Evolutionary conservation across 2,329 filamentous ascomycete genomes (phyloP).

Genomic region (Trichoderma gracile): DNA sequence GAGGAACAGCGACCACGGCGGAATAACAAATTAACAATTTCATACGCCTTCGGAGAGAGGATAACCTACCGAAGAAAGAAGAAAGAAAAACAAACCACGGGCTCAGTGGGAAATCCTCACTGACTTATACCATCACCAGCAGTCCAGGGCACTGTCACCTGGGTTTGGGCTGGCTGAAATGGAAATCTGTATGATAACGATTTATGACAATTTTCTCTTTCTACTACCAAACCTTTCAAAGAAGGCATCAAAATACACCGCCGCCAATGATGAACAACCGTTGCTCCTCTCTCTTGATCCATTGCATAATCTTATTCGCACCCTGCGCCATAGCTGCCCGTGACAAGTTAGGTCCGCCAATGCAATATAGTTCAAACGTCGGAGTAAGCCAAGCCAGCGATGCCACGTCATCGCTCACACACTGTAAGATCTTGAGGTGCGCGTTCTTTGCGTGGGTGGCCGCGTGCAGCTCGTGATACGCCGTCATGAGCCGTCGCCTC

Average conservation of each 20-base stretch:
- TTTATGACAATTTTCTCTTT: constrained; percentile 3
- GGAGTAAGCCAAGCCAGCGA: constrained; percentile 90
- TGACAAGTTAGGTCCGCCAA: constrained; percentile 74
- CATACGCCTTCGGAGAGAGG: not conserved
- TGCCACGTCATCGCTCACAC: constrained; percentile 70
- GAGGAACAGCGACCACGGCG: not conserved
- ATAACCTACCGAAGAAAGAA: not conserved
- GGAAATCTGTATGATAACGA: constrained; percentile 26
- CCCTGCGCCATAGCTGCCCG: constrained; percentile 72
- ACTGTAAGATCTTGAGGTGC: constrained; percentile 83
- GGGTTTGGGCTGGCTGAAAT: not conserved
- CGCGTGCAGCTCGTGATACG: constrained; percentile 84
- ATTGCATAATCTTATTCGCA: constrained; percentile 86
- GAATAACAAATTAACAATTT: not conserved
- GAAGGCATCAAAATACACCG: constrained; percentile 66
- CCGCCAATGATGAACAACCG: constrained; percentile 95
- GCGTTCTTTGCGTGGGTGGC: constrained; percentile 81
- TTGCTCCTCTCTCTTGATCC: constrained; percentile 90
- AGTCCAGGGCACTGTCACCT: not conserved
- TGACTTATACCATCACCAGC: not conserved
- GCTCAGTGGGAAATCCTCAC: not conserved
- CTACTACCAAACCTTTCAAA: not conserved
- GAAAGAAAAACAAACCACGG: not conserved
- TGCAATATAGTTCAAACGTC: constrained; percentile 89
- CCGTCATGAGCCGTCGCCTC: constrained; percentile 71